A percentile compares a stretch with the other conserved stretches of the same genome.
Conservation (phyloP, 2,329 filamentous ascomycete genomes). For the Colletotrichum horii region DNA sequence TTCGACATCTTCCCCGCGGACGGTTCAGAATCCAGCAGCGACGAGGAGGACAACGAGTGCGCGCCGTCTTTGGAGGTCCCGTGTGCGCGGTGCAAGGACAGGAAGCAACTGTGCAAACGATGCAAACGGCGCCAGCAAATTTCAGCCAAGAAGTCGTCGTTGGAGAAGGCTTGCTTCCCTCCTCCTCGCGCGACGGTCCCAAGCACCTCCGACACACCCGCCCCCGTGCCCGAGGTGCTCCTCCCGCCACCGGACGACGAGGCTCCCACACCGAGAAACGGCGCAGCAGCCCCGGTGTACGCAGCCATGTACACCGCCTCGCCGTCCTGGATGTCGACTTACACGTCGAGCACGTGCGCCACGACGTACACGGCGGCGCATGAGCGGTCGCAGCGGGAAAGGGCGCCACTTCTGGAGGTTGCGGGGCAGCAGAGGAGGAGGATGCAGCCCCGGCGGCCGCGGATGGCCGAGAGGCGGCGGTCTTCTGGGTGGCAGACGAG, state of each 20-base stretch:
- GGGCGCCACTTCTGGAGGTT: not conserved
- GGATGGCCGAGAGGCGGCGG: not conserved
- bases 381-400: not conserved
- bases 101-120: not conserved
- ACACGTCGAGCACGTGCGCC: conserved; percentile 1
- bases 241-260: not conserved
- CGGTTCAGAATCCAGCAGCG: not conserved
- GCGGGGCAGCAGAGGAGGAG: not conserved
- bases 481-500: not conserved
- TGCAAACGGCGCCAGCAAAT: not conserved
- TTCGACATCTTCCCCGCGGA: not conserved
- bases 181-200: not conserved
- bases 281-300: not conserved
- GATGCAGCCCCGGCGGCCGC: not conserved
- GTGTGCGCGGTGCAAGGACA: not conserved
- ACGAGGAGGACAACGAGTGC: not conserved
- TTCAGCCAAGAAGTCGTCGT: not conserved
- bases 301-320: conserved; percentile 1
- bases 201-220: not conserved
- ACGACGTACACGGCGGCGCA: not conserved
- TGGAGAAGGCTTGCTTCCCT: not conserved
- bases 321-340: conserved; percentile 17
- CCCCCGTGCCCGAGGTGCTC: not conserved
- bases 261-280: not conserved
- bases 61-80: not conserved